Percentiles rank a stretch among this genome's conserved stretches.
Evolutionary conservation across 2,329 filamentous ascomycete species (phyloP).

Genomic region (Stagonosporopsis chrysanthemi): DNA sequence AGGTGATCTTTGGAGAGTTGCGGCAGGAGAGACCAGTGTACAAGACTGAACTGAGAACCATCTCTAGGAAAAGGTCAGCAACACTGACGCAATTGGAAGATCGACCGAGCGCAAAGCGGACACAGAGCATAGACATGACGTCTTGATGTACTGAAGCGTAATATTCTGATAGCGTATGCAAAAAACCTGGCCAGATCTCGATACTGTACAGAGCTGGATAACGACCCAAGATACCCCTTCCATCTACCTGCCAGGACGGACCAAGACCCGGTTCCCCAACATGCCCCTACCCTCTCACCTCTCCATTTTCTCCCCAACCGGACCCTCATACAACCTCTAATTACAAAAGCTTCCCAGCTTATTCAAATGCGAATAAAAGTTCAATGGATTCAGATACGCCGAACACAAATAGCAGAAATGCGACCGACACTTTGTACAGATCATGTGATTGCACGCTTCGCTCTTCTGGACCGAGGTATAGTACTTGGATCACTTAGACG

Average conservation of each 20-base stretch:
- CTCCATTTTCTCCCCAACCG: neutral
- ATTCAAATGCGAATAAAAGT: slow-evolving; percentile 3
- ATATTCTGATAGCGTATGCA: neutral
- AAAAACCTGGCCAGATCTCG: neutral
- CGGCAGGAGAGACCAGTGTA: neutral
- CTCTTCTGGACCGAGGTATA: neutral
- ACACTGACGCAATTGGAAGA: slow-evolving; percentile 13
- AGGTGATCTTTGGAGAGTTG: slow-evolving; percentile 1
- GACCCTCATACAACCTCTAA: slow-evolving; percentile 1
- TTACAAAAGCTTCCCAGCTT: neutral
- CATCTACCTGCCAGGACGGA: no score
- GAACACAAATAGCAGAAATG: slow-evolving; percentile 11
- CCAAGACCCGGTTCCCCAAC: no score
- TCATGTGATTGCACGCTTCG: slow-evolving; percentile 8
- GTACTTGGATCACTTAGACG: neutral
- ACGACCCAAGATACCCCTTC: no score
- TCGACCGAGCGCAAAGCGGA: slow-evolving; percentile 7
- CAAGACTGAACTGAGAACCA: neutral
- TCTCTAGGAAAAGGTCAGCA: slow-evolving; percentile 11
- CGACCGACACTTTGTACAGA: neutral
- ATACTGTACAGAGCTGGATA: neutral
- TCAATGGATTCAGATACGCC: neutral
- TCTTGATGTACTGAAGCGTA: neutral
- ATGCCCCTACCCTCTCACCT: neutral
- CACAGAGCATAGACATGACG: slow-evolving; percentile 15